Percentiles rank a stretch among this genome's conserved stretches.
phyloP scores from a whole-genome alignment of 352 stramenopile genomes.

The Globisporangium carolinianum region DNA sequence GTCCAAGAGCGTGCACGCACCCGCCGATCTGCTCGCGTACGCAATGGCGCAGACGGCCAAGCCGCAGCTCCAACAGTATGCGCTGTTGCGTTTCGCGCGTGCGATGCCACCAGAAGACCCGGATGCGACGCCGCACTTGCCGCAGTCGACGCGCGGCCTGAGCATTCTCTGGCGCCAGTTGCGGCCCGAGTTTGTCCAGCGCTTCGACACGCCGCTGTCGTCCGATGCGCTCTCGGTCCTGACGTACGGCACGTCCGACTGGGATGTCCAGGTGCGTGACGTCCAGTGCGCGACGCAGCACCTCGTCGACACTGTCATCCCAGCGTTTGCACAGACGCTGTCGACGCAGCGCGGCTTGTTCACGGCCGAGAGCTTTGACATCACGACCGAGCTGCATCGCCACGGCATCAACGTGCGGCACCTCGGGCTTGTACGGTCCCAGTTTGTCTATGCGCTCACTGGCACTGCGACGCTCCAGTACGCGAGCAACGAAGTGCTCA shows the following conservation, averaged over 20 bases:
- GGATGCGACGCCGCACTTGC: conserved; percentile 64
- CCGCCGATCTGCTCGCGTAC: conserved; percentile 83
- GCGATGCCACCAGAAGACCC: conserved; percentile 88
- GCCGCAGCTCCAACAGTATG: conserved; percentile 26
- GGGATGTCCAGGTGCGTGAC: conserved; percentile 56
- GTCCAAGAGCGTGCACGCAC: conserved; percentile 65
- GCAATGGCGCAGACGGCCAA: conserved; percentile 21
- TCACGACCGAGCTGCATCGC: conserved; percentile 82
- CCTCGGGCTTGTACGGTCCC: conserved; percentile 68
- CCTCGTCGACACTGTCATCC: conserved; percentile 71
- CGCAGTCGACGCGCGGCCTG: conserved; percentile 71
- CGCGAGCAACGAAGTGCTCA: conserved; percentile 68
- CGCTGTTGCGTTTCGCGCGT: conserved; percentile 79
- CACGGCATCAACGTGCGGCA: conserved; percentile 89
- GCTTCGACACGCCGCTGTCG: conserved; percentile 49
- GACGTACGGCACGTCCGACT: conserved; percentile 85
- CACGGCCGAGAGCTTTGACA: conserved; percentile 29
- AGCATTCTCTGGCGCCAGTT: conserved; percentile 91
- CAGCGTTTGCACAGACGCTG: conserved; percentile 73
- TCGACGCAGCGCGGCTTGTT: conserved; percentile 56
- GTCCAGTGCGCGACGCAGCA: conserved; percentile 69
- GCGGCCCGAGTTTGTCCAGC: conserved; percentile 76
- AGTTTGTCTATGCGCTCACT: conserved; percentile 72
- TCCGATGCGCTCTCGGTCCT: conserved; percentile 80
- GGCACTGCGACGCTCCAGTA: conserved; percentile 81